Percentiles rank a stretch among this genome's conserved stretches.
Evolutionary conservation across 192 early-diverging fungal species (phyloP).

Genomic region (Coemansia asiatica): DNA sequence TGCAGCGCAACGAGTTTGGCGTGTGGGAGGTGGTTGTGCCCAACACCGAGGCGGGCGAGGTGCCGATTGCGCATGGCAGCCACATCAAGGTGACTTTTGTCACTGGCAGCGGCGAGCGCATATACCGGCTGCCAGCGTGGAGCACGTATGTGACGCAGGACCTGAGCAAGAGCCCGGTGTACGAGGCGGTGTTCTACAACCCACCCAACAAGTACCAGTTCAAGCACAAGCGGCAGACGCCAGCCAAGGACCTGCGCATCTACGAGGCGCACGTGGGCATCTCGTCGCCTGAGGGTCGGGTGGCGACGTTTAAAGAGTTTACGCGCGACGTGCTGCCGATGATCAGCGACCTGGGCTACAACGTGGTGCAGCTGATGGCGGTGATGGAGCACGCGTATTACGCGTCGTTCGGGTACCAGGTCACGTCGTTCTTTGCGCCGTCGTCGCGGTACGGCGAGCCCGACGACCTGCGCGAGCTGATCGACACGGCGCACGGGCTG

Average conservation of each 20-base stretch:
- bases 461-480: constrained; percentile 87
- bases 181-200: constrained; percentile 95
- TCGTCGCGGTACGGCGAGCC: constrained; percentile 91
- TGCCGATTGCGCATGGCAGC: constrained; percentile 78
- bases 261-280: constrained; percentile 98
- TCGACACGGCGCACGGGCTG: constrained; percentile 87
- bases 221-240: constrained; percentile 73
- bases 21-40: constrained; percentile 76
- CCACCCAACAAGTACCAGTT: constrained; percentile 74
- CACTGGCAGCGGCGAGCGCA: constrained; percentile 69
- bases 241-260: constrained; percentile 69
- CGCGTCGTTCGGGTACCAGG: constrained; percentile 97
- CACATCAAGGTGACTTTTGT: constrained; percentile 89
- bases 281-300: constrained; percentile 76
- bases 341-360: constrained; percentile 81
- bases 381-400: constrained; percentile 99
- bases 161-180: constrained; percentile 72
- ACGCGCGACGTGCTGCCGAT: constrained; percentile 80
- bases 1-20: constrained; percentile 81
- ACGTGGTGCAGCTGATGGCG: constrained; percentile 85
- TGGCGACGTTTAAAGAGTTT: constrained; percentile 90
- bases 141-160: constrained; percentile 85
- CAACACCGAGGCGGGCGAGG: constrained; percentile 60
- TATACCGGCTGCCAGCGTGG: constrained; percentile 90
- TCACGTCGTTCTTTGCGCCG: constrained; percentile 94